Evolutionary conservation across 73 alveolate species (phyloP), one percentile per base, ranked within the genome.

Genomic region (Paramecium tetraurelia): DNA sequence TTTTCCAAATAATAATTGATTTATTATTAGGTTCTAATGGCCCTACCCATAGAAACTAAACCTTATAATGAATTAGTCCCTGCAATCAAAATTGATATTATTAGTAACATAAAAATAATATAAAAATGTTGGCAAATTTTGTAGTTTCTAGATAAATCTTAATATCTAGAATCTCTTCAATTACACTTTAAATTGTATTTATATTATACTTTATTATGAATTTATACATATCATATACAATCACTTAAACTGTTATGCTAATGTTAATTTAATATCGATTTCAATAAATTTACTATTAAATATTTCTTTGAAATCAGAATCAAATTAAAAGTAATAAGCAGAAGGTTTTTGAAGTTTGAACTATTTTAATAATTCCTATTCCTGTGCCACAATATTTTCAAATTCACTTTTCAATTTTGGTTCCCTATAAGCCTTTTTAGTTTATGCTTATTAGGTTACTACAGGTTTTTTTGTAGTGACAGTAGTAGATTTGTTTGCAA

Each of bases 61-160:
- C 87, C 87, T 75, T 75, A 41, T 35, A 75, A 22, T 7, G 87
- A 35, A 38, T 29, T 29, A 12, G 68, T 20, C 18, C 38, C 18
- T 10, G 33, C 9, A 75, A 75, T 75, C 27, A 75, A 75, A 4
- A 36, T 29, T 27, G 4, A 63, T 63, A 63, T 18, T 18, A 53
- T 53, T 53, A 53, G 69, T 53, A 53, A 53, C 69, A 53, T 53
- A 53, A 53, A 53, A 53, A 63, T 31, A 63, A 31, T 31, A 63
- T 63, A 27, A 63, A 29, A 63, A 63, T 63, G 46, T 63, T 31
- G 84, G 84, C 84, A 63, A 63, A 63, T 63, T 27, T 31, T 63
- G 84, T 63, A 63, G 84, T 63, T 63, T 63, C 84, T 63, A 63
- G 84, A 63, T 63, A 22, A 63, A 63, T 31, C 84, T 63, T 63